phyloP scores from a whole-genome alignment of 805 yeast genomes.

The Grigorovia jiainica region DNA sequence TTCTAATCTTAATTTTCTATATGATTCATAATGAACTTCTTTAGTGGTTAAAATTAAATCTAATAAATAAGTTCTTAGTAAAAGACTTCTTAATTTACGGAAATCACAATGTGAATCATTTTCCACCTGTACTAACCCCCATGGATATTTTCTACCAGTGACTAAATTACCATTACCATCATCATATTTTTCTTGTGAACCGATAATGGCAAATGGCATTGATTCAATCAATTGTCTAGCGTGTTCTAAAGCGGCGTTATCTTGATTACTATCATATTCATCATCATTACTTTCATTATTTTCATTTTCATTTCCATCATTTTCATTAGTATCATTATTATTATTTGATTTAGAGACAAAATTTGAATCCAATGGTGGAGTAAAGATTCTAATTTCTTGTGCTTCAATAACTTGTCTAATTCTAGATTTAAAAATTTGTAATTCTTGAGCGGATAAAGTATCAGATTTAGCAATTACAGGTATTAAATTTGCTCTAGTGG shows the following conservation, averaged over 20 bases:
- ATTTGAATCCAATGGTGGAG: conserved; percentile 61
- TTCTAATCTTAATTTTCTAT: conserved; percentile 64
- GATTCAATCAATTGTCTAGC: conserved; percentile 70
- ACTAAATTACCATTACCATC: conserved; percentile 53
- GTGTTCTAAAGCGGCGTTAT: conserved; percentile 68
- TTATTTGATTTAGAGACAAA: conserved; percentile 6
- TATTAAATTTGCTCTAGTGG: conserved; percentile 73
- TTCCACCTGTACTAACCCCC: conserved; percentile 87
- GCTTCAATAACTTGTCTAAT: conserved; percentile 76
- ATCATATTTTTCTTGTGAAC: conserved; percentile 64
- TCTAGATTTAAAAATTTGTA: conserved; percentile 59
- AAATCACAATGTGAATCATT: conserved; percentile 81
- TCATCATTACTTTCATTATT: conserved; percentile 1
- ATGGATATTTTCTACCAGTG: conserved; percentile 77
- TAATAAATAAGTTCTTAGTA: conserved; percentile 75
- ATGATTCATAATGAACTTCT: conserved; percentile 72
- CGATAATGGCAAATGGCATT: conserved; percentile 82
- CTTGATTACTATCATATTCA: conserved; percentile 22
- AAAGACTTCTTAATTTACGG: conserved; percentile 65
- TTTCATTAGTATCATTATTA: conserved; percentile 4
- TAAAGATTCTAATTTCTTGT: conserved; percentile 73
- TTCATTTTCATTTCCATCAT: neutral
- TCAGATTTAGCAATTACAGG: conserved; percentile 89
- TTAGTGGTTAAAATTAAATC: conserved; percentile 74
- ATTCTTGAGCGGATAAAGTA: conserved; percentile 64